Percentiles rank a stretch among this genome's conserved stretches.
Evolutionary conservation across 768 basidiomycete species (phyloP).

Genomic region (Galerina sulciceps): DNA sequence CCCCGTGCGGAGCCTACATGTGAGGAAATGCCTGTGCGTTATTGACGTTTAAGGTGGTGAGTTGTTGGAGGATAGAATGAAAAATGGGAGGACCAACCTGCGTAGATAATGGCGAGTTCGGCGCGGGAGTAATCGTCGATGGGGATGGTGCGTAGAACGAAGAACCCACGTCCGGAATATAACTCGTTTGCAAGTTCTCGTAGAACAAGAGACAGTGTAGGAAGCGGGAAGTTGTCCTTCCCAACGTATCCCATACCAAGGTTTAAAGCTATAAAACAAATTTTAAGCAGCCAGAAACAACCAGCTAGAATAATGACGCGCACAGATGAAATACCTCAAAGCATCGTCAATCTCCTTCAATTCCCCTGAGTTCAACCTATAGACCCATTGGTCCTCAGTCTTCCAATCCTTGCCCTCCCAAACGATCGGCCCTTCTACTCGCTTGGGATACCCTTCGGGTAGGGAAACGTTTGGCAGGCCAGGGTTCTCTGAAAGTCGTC

Average conservation of each 20-base stretch:
- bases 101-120: slow-evolving; percentile 46
- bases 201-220: slow-evolving; percentile 38
- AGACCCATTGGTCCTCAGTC: slow-evolving; percentile 47
- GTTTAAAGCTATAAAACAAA: slow-evolving; percentile 12
- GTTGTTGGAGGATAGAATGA: not conserved
- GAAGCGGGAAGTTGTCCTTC: slow-evolving; percentile 47
- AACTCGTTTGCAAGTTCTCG: slow-evolving; percentile 42
- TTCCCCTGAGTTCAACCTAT: slow-evolving; percentile 35
- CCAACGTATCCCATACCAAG: slow-evolving; percentile 35
- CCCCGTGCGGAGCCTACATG: slow-evolving; percentile 49
- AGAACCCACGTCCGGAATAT: slow-evolving; percentile 51
- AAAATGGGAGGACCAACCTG: slow-evolving; percentile 33
- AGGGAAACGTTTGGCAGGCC: slow-evolving; percentile 35
- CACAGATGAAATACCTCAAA: slow-evolving; percentile 43
- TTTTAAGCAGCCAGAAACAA: not conserved
- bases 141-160: slow-evolving; percentile 50
- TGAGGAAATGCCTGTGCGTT: slow-evolving; percentile 43
- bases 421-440: slow-evolving; percentile 43
- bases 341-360: slow-evolving; percentile 44
- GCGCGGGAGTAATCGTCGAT: slow-evolving; percentile 43
- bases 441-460: slow-evolving; percentile 39
- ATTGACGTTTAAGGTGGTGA: not conserved
- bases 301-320: not conserved
- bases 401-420: slow-evolving; percentile 51
- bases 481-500: slow-evolving; percentile 42